Conservation (phyloP, 257 asterid genomes). For the Phtheirospermum japonicum region DNA sequence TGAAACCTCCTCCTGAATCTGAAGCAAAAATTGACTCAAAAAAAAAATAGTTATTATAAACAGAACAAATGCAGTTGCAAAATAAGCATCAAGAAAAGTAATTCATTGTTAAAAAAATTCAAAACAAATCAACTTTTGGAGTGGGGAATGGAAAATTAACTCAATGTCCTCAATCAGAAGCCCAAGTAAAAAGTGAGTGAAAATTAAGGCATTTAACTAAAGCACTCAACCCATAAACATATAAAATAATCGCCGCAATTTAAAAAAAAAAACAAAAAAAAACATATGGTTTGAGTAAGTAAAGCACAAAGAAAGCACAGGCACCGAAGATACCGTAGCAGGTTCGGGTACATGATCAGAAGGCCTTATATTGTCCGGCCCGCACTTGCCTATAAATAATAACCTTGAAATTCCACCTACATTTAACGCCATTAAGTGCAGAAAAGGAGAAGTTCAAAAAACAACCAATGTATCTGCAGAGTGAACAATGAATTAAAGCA, state of each 20-base stretch:
- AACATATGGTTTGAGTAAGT: not conserved
- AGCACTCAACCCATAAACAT: not conserved
- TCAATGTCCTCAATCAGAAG: conserved; percentile 1
- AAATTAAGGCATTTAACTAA: not conserved
- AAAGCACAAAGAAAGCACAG: conserved; percentile 7
- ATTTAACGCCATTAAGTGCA: conserved; percentile 18
- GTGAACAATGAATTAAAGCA: no score
- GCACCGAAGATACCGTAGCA: conserved; percentile 53
- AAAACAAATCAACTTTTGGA: not conserved
- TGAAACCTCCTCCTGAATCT: conserved; percentile 31
- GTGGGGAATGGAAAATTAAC: not conserved
- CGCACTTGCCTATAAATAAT: conserved; percentile 33
- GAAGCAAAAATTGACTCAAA: conserved; percentile 28
- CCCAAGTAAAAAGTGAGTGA: not conserved
- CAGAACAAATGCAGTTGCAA: not conserved
- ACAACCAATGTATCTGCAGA: not conserved
- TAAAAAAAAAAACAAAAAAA: not conserved
- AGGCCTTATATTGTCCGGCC: conserved; percentile 36
- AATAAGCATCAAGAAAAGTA: not conserved
- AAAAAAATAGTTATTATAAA: not conserved
- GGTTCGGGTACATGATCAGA: conserved; percentile 31
- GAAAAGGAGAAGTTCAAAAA: not conserved
- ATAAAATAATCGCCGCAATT: not conserved
- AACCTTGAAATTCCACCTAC: conserved; percentile 43
- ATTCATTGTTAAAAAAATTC: not conserved